These are phyloP conservation scores for Incumbomyces delicatus DNA, from an alignment of 2,329 filamentous ascomycete genomes.

Conservation along the genomic window DNA sequence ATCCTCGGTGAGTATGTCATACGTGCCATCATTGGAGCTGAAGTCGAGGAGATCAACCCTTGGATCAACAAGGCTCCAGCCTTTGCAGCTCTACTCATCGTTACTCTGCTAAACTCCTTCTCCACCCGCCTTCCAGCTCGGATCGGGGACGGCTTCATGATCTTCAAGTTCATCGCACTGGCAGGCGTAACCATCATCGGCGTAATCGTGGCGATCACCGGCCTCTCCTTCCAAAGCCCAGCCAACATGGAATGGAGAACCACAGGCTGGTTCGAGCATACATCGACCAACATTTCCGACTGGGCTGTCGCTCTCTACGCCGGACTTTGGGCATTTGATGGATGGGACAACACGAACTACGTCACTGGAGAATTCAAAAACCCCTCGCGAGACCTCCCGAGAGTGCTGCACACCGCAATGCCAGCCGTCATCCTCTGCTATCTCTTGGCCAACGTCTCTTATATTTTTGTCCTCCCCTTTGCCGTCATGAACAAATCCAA, in stretches of 20 bases:
- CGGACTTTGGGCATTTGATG: constrained; percentile 94
- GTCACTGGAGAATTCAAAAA: constrained; percentile 96
- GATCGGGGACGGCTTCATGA: constrained; percentile 88
- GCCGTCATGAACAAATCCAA: constrained; percentile 75
- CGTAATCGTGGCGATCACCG: constrained; percentile 79
- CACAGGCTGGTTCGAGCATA: constrained; percentile 79
- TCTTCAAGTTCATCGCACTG: constrained; percentile 88
- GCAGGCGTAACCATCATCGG: constrained; percentile 79
- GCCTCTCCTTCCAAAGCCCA: constrained; percentile 64
- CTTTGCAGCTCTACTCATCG: constrained; percentile 60
- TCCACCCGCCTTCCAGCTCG: constrained; percentile 81
- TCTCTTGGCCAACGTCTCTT: constrained; percentile 80
- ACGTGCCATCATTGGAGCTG: constrained; percentile 73
- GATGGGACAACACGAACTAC: constrained; percentile 99
- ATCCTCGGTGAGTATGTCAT: constrained; percentile 99
- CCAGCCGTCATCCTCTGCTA: constrained; percentile 86
- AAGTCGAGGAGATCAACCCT: constrained; percentile 65
- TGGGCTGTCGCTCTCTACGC: constrained; percentile 95
- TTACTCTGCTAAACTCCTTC: constrained; percentile 80
- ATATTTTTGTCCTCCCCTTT: constrained; percentile 84
- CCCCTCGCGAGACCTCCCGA: constrained; percentile 76
- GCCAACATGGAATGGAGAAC: constrained; percentile 80
- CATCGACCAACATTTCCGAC: constrained; percentile 65
- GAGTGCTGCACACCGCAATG: constrained; percentile 94
- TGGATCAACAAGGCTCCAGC: constrained; percentile 91